Evolutionary conservation across 2,329 filamentous ascomycete species (phyloP), one percentile per base, ranked within the genome.

Genomic region (Colletotrichum sp.): DNA sequence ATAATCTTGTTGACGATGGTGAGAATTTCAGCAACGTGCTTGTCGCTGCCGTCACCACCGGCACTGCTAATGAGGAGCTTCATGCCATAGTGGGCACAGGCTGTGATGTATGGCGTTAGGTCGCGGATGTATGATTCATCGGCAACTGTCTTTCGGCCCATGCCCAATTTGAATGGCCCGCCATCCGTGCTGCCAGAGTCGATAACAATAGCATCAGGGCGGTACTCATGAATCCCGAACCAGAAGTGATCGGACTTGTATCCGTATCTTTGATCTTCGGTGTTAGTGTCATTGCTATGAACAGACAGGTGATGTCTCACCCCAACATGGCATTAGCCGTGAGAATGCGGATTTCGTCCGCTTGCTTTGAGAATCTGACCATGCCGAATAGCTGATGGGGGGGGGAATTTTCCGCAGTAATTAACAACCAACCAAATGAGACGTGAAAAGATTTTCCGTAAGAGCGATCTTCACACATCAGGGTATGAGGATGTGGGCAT

Each of bases 31-130:
- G 82, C 77, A 3, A 88, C 86, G 77, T 87, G 86, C 4, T 76
- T 80, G 70, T 85, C 82, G 36, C 82, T 86, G 0, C 89, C 89
- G 77, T 88, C 87, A 0, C 89, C 88, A 1, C 88, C 88, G 1
- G 83, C 86, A 2, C 81, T 61, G 89, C 85, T 6, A 89, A 34
- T 34, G 32, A 34, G 80, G 1, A 89, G 71, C 0, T 85, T 84
- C 0, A 87, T 81, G 5, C 80, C 81, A 67, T 82, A 84, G 0
- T 80, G 77, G 24, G 82, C 79, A 1, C 82, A 82, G 1, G 85
- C 80, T 60, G 78, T 76, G 1, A 89, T 77, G 1, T 89, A 73
- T 24, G 84, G 85, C 18, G 60, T 52, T 4, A 90, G 80, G 75
- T 90, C 88, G 12, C 85, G 81, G 0, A 80, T 70, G 71, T 90